These are phyloP conservation scores for Volvariella surrecta DNA, from an alignment of 1,284 basidiomycete genomes.

Conservation along the genomic window DNA sequence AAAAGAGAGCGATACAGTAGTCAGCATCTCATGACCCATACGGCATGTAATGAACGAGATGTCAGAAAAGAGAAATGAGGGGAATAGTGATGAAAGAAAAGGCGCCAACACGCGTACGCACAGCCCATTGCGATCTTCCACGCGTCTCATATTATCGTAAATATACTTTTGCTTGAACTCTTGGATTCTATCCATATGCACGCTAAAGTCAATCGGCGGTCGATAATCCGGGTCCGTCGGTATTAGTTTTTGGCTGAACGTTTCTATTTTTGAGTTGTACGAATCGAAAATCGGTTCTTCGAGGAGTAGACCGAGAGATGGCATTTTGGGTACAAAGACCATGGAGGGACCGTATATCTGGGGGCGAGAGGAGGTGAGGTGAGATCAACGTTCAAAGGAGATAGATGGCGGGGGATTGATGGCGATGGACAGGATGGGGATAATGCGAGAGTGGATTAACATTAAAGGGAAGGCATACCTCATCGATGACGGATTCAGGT, in stretches of 20 bases:
- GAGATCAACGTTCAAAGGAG: conserved; percentile 1
- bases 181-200: conserved; percentile 56
- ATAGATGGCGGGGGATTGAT: not conserved
- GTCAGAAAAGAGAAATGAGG: not conserved
- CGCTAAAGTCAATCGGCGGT: conserved; percentile 64
- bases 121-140: conserved; percentile 78
- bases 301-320: conserved; percentile 89
- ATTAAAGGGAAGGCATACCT: conserved; percentile 29
- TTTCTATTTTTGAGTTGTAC: conserved; percentile 63
- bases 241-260: conserved; percentile 50
- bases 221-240: conserved; percentile 48
- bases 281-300: conserved; percentile 85
- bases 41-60: too few relatives aligned
- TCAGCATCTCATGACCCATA: too few relatives aligned
- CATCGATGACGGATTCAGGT: conserved; percentile 64
- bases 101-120: conserved; percentile 33
- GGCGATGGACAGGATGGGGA: not conserved
- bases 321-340: conserved; percentile 93
- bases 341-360: conserved; percentile 68
- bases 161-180: conserved; percentile 81
- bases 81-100: conserved; percentile 9
- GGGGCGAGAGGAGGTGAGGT: not conserved
- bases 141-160: conserved; percentile 75
- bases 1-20: too few relatives aligned
- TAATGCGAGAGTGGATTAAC: too few relatives aligned